A percentile compares a stretch with the other conserved stretches of the same genome.
Conservation (phyloP, 495 filamentous ascomycete genomes). For the Daldinia vernicosa region DNA sequence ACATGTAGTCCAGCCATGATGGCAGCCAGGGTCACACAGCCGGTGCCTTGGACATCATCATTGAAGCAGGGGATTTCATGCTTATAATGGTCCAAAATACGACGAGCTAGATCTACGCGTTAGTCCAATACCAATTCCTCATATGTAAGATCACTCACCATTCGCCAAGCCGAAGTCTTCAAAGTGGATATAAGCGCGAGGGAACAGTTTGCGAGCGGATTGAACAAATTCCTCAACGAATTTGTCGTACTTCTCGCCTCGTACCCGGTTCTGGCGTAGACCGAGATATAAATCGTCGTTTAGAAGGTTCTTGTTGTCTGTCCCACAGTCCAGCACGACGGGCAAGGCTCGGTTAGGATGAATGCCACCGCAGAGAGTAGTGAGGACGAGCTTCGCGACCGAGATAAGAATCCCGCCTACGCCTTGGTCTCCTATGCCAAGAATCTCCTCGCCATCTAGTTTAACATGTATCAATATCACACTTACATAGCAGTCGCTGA, state of each 20-base stretch:
- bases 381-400: conserved; percentile 82
- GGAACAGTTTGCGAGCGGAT: conserved; percentile 72
- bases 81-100: conserved; percentile 78
- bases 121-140: background rate
- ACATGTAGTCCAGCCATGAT: conserved; percentile 79
- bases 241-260: conserved; percentile 79
- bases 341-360: conserved; percentile 82
- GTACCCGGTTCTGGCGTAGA: conserved; percentile 68
- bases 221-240: conserved; percentile 81
- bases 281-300: conserved; percentile 87
- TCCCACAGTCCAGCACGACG: conserved; percentile 88
- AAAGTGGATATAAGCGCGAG: conserved; percentile 86
- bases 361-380: conserved; percentile 85
- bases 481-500: background rate
- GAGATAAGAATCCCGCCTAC: conserved; percentile 87
- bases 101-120: conserved; percentile 50
- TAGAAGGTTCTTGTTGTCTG: conserved; percentile 79
- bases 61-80: conserved; percentile 84
- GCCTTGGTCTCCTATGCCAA: conserved; percentile 93
- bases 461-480: conserved; percentile 10
- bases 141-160: conserved; percentile 44
- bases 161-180: conserved; percentile 68
- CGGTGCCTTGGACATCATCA: conserved; percentile 91
- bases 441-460: conserved; percentile 68
- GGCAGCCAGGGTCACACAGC: conserved; percentile 84